phyloP scores from a whole-genome alignment of 192 early-diverging fungal genomes.

The Pecoramyces ruminantium region DNA sequence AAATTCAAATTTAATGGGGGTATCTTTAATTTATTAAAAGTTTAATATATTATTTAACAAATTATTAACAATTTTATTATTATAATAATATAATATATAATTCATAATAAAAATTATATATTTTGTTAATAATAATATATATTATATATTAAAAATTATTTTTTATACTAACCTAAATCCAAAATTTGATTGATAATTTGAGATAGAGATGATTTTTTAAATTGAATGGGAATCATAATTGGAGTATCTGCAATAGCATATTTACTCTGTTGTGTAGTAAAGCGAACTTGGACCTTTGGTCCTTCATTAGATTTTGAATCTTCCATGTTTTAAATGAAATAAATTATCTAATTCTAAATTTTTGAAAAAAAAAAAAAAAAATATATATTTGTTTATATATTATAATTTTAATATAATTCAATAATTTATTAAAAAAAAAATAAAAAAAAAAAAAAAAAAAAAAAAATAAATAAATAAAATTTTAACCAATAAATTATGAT shows the following conservation, averaged over 20 bases:
- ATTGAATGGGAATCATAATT: constrained; percentile 68
- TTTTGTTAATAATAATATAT: neutral
- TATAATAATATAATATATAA: neutral
- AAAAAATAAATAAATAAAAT: no score
- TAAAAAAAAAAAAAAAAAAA: no score
- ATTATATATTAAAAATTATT: neutral
- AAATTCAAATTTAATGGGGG: constrained; percentile 80
- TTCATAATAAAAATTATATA: no score
- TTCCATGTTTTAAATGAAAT: neutral
- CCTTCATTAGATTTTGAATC: constrained; percentile 1
- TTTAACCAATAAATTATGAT: no score
- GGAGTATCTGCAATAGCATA: constrained; percentile 66
- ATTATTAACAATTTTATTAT: no score
- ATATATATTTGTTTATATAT: no score
- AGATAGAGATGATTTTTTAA: constrained; percentile 76
- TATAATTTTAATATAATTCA: no score
- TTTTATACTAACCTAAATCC: constrained; percentile 8
- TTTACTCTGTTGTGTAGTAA: constrained; percentile 55
- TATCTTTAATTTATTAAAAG: constrained; percentile 21
- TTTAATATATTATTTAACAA: no score
- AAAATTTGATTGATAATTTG: constrained; percentile 91
- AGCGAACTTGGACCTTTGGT: constrained; percentile 58
- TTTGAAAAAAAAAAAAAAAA: no score
- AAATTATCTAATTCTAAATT: no score
- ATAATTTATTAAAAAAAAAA: no score